Evolutionary conservation across 306 rosid species (phyloP).

Genomic region (Gastrolobium bilobum): DNA sequence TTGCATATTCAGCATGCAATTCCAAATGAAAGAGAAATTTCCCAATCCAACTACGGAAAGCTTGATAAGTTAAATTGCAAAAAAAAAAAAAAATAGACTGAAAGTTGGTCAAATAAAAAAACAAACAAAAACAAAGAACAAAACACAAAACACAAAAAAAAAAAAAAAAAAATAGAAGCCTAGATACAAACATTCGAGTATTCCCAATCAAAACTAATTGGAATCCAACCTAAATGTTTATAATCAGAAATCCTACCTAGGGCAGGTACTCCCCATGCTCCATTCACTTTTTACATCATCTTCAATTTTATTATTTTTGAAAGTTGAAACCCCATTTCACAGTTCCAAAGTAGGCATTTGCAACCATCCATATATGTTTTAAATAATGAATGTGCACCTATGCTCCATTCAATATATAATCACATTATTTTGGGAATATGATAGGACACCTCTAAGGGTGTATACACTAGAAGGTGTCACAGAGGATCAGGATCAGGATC

Average conservation of each 20-base stretch:
- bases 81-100: not conserved
- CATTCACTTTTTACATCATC: not conserved
- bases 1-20: constrained; percentile 4
- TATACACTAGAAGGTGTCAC: too few species aligned
- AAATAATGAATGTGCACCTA: not conserved
- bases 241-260: not conserved
- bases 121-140: not conserved
- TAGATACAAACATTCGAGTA: constrained; percentile 4
- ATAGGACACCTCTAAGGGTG: too few species aligned
- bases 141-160: not conserved
- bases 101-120: not conserved
- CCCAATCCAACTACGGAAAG: not conserved
- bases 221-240: not conserved
- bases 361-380: constrained; percentile 1
- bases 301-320: not conserved
- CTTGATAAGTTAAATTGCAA: not conserved
- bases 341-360: not conserved
- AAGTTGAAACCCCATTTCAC: constrained; percentile 3
- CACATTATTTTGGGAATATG: too few species aligned
- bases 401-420: too few species aligned
- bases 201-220: not conserved
- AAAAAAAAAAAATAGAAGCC: not conserved
- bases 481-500: too few species aligned
- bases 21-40: not conserved
- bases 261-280: not conserved